A percentile compares a stretch with the other conserved stretches of the same genome.
phyloP scores from a whole-genome alignment of 2,329 filamentous ascomycete genomes.

The Diaporthe nobilis region DNA sequence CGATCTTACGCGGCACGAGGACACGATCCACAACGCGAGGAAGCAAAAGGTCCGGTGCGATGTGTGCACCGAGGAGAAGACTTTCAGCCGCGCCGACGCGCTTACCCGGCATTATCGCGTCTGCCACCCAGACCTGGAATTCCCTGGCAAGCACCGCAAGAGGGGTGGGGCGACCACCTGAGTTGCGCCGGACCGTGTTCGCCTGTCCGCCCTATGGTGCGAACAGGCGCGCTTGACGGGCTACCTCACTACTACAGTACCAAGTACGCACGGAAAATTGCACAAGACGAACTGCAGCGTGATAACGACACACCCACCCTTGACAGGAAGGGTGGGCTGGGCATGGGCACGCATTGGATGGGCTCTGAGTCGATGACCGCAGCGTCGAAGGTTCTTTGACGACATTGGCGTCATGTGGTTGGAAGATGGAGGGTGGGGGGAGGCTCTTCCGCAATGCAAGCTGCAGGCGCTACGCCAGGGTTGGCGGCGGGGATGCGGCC shows the following conservation, averaged over 20 bases:
- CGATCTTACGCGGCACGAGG: conserved; percentile 95
- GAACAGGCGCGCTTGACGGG: background rate
- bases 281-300: background rate
- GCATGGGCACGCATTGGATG: conserved; percentile 6
- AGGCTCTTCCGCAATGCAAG: conserved; percentile 14
- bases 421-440: conserved; percentile 25
- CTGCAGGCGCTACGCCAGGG: conserved; percentile 15
- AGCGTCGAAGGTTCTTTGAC: conserved; percentile 25
- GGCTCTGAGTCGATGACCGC: conserved; percentile 29
- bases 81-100: conserved; percentile 95
- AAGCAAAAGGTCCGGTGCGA: conserved; percentile 97
- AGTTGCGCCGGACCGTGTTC: background rate
- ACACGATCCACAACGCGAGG: conserved; percentile 94
- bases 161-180: conserved; percentile 48
- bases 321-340: background rate
- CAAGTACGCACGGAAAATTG: background rate
- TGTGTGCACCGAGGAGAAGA: conserved; percentile 95
- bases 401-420: conserved; percentile 35
- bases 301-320: conserved; percentile 15
- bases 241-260: background rate
- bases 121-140: conserved; percentile 90
- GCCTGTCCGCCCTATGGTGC: background rate
- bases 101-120: conserved; percentile 95
- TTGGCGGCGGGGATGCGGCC: background rate
- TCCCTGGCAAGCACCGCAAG: conserved; percentile 74